phyloP scores from a whole-genome alignment of 2,329 filamentous ascomycete species.

The Fusarium globosum region DNA sequence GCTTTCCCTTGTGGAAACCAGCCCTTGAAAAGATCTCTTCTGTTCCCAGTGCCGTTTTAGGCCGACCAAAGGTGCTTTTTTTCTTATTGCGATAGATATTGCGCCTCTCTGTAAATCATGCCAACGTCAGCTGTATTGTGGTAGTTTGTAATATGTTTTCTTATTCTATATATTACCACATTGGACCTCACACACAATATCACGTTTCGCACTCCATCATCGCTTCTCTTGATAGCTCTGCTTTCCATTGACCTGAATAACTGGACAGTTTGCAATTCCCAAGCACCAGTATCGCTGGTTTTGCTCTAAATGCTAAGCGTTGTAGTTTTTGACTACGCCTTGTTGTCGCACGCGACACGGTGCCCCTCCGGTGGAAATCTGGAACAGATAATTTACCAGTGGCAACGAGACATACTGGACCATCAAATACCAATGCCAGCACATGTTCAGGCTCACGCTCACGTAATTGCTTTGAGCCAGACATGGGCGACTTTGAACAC shows the following conservation, averaged over 20 bases:
- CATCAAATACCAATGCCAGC: not conserved
- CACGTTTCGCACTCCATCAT: not conserved
- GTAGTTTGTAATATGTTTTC: not conserved
- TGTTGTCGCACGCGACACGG: not conserved
- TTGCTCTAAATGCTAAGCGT: not conserved
- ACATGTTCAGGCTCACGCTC: not conserved
- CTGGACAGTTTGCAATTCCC: too few relatives aligned
- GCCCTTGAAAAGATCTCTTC: not conserved
- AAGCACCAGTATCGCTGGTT: not conserved
- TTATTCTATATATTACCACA: not conserved
- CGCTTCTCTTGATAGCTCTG: not conserved
- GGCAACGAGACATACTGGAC: too few relatives aligned
- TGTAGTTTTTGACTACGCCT: not conserved
- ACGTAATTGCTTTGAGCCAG: not conserved
- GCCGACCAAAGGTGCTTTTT: rapidly evolving
- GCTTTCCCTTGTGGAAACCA: too few relatives aligned
- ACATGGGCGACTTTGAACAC: not conserved
- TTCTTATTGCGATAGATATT: rapidly evolving
- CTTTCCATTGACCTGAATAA: too few relatives aligned
- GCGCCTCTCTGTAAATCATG: rapidly evolving
- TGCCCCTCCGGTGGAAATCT: too few relatives aligned
- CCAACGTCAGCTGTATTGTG: not conserved
- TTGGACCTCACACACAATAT: not conserved
- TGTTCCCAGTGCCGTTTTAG: not conserved
- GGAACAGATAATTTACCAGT: too few relatives aligned